These are phyloP conservation scores for Monosporascus sp. DNA, from an alignment of 2,329 filamentous ascomycete species.

Conservation along the genomic window DNA sequence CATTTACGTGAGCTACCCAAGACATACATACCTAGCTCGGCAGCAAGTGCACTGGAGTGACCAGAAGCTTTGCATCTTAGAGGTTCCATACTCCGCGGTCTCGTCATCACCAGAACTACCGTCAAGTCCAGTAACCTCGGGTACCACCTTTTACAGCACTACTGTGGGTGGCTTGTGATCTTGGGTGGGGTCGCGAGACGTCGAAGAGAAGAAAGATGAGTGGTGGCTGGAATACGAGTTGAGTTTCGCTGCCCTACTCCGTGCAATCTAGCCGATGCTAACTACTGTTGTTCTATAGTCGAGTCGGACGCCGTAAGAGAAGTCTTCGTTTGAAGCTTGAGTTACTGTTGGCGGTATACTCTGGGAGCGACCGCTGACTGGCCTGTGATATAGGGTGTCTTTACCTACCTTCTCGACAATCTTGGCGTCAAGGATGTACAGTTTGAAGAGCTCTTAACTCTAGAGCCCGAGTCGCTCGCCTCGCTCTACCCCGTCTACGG, in stretches of 20 bases:
- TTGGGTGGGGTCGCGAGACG: not conserved
- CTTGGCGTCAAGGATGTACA: slow-evolving; percentile 92
- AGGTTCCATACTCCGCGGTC: no score
- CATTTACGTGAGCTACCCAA: no score
- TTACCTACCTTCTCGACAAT: slow-evolving; percentile 88
- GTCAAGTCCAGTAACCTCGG: no score
- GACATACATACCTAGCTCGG: no score
- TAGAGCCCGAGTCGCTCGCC: slow-evolving; percentile 71
- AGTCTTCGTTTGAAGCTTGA: slow-evolving; percentile 7
- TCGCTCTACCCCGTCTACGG: slow-evolving; percentile 79
- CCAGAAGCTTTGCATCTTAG: no score
- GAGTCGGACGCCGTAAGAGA: slow-evolving; percentile 84
- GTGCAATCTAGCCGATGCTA: slow-evolving; percentile 11
- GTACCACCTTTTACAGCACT: no score
- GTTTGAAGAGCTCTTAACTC: slow-evolving; percentile 90
- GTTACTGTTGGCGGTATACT: slow-evolving; percentile 3
- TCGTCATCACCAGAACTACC: no score
- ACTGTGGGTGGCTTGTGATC: no score
- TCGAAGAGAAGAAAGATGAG: slow-evolving; percentile 46
- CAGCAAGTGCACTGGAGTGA: no score
- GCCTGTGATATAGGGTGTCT: slow-evolving; percentile 68
- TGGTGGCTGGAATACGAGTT: slow-evolving; percentile 91
- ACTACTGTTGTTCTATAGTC: slow-evolving; percentile 41
- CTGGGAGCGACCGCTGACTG: slow-evolving; percentile 18
- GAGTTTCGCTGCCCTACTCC: slow-evolving; percentile 24